Conservation (phyloP, 208 protist species). For the Trypanosoma avium region DNA sequence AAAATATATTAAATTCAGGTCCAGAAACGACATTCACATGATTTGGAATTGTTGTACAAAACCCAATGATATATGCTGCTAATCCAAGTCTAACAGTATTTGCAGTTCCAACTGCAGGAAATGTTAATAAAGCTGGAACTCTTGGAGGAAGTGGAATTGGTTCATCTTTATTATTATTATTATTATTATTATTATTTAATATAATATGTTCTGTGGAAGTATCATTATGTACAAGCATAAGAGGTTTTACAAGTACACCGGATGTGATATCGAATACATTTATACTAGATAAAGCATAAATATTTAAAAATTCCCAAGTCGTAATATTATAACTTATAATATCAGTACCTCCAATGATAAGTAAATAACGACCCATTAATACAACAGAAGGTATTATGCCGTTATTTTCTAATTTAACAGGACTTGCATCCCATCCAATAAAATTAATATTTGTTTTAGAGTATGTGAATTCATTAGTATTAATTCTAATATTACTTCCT, state of each 20-base stretch:
- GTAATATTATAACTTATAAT: not conserved
- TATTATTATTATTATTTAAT: slow-evolving; percentile 6
- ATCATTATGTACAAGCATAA: slow-evolving; percentile 21
- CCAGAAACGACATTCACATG: slow-evolving; percentile 4
- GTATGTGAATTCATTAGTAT: too few species aligned
- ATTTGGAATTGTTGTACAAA: slow-evolving; percentile 38
- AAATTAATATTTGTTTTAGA: slow-evolving; percentile 14
- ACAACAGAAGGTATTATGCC: slow-evolving; percentile 22
- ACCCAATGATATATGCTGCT: slow-evolving; percentile 37
- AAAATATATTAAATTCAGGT: slow-evolving; percentile 4
- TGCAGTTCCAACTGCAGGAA: slow-evolving; percentile 35
- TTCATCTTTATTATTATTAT: not conserved
- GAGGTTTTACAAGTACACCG: not conserved
- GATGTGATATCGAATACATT: slow-evolving; percentile 19
- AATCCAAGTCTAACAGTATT: slow-evolving; percentile 32
- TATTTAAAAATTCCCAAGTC: not conserved
- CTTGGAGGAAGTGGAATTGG: slow-evolving; percentile 3
- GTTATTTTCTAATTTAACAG: slow-evolving; percentile 1
- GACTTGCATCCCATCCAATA: slow-evolving; percentile 16
- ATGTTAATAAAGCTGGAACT: slow-evolving; percentile 10
- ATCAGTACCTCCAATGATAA: slow-evolving; percentile 18
- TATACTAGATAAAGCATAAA: slow-evolving; percentile 10
- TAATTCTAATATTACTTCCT: too few species aligned
- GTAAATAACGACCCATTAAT: slow-evolving; percentile 23
- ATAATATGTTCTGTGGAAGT: not conserved